A percentile compares a stretch with the other conserved stretches of the same genome.
Evolutionary conservation across 495 filamentous ascomycete species (phyloP).

Genomic region (Acidomyces sp.): DNA sequence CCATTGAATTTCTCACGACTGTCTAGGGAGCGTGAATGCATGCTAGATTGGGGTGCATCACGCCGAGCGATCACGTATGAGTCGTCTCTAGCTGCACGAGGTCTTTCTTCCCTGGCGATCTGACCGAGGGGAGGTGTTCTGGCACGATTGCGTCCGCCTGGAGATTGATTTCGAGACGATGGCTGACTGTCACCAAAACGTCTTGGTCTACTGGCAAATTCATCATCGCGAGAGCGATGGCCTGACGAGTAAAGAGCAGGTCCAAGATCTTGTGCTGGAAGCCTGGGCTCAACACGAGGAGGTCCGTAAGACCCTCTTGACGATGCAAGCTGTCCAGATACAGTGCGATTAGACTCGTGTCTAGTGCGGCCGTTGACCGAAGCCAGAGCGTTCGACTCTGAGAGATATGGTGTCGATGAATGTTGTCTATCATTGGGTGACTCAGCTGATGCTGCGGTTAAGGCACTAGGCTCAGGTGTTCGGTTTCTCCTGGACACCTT

Average conservation of each 20-base stretch:
- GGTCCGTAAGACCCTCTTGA: constrained; percentile 2
- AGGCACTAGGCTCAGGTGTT: not conserved
- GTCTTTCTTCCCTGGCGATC: too few relatives aligned
- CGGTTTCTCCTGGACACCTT: too few relatives aligned
- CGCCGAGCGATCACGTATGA: constrained; percentile 10
- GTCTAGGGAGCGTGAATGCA: constrained; percentile 4
- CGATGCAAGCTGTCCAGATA: not conserved
- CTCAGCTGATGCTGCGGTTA: not conserved
- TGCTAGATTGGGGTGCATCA: not conserved
- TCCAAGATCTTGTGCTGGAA: constrained; percentile 14
- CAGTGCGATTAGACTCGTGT: not conserved
- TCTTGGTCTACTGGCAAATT: constrained; percentile 26
- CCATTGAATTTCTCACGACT: constrained; percentile 7
- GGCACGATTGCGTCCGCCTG: constrained; percentile 18
- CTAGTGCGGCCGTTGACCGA: not conserved
- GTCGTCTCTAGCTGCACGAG: constrained; percentile 18
- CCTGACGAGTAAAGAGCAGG: not conserved
- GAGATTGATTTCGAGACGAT: constrained; percentile 23
- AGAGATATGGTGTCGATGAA: constrained; percentile 10
- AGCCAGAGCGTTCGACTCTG: constrained; percentile 9
- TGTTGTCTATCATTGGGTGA: constrained; percentile 4
- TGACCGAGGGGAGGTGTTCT: constrained; percentile 18
- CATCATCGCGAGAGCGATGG: constrained; percentile 8
- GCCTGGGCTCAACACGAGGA: constrained; percentile 17
- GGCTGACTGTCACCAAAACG: constrained; percentile 20